Base-by-base conservation (phyloP, 2,329 filamentous ascomycete genomes). In the Fusarium austroafricanum region DNA sequence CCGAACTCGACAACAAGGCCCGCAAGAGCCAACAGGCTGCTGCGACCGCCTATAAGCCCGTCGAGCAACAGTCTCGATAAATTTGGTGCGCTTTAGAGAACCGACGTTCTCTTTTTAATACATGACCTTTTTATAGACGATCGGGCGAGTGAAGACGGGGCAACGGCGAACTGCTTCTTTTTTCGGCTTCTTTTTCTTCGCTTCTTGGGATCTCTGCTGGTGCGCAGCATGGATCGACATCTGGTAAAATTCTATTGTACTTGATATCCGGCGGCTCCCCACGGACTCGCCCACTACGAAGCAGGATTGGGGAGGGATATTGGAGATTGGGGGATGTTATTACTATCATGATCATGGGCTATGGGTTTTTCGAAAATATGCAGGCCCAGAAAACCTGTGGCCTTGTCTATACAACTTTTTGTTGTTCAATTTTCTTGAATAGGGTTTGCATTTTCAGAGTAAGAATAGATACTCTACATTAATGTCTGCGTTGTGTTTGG, bases 1-100 rank as follows among this genome's bases (percentile, higher is more conserved):
- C 86, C 17, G 86, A 87, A 76, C 76, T 87, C 37, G 81, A 84
- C 70, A 81, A 81, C 71, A 85, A 83, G 77, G 74, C 68, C 54
- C 67, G 67, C 51, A 70, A 70, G 67, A 67, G 50, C 51, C 67
- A 70, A 40, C 71, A 76, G 67, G 62, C 72, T 35, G 79, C 79
- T 55, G 75, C 75, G 61, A 46, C 58, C 6, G 70, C 72, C 23
- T 80, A 80, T 70, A 78, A 79, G 68, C 73, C 78, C 20, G 72
- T 80, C 17, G 71, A 75, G n/a, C 79, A 80, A 55, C 76, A 74
- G 55, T 47, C 70, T 39, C 61, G 69, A 53, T 74, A 67, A 68
- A 55, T 59, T 38, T 37, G 37, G 46, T 26, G 37, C 31, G 52
- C 40, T 51, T 31, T 42, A 39, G 49, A 67, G 55, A 61, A 66